phyloP scores from a whole-genome alignment of 768 basidiomycete species.

The Podaxis pistillaris region DNA sequence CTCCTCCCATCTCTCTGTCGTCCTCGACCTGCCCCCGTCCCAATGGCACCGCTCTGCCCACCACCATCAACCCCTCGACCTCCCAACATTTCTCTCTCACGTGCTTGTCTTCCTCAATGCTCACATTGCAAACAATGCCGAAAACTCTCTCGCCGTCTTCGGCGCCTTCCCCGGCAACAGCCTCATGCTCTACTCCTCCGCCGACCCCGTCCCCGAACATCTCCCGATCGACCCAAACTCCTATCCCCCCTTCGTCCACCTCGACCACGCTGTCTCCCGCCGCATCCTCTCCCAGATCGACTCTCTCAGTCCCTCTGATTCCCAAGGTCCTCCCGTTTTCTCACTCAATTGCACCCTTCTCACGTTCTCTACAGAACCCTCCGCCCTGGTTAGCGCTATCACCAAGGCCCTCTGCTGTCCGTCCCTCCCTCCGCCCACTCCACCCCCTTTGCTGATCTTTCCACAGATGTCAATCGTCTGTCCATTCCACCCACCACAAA shows the following conservation, averaged over 20 bases:
- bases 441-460: not conserved
- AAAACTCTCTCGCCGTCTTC: constrained; percentile 91
- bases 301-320: constrained; percentile 32
- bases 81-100: constrained; percentile 77
- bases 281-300: constrained; percentile 65
- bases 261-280: constrained; percentile 65
- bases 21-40: constrained; percentile 81
- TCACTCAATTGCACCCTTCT: no score
- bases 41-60: constrained; percentile 80
- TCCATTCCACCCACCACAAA: constrained; percentile 23
- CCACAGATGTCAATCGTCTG: constrained; percentile 40
- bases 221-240: constrained; percentile 68
- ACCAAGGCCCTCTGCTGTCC: constrained; percentile 92
- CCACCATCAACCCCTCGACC: constrained; percentile 54
- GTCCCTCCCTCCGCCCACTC: constrained; percentile 21
- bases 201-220: constrained; percentile 38
- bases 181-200: constrained; percentile 79
- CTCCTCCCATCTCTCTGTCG: constrained; percentile 68
- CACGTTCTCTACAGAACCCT: constrained; percentile 39
- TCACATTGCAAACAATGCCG: constrained; percentile 86
- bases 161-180: constrained; percentile 85
- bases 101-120: constrained; percentile 90
- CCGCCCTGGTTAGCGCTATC: constrained; percentile 82
- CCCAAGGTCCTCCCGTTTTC: constrained; percentile 2
- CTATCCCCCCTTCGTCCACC: constrained; percentile 79